phyloP scores from a whole-genome alignment of 1,284 basidiomycete genomes.

The Leccinum ponderosum region DNA sequence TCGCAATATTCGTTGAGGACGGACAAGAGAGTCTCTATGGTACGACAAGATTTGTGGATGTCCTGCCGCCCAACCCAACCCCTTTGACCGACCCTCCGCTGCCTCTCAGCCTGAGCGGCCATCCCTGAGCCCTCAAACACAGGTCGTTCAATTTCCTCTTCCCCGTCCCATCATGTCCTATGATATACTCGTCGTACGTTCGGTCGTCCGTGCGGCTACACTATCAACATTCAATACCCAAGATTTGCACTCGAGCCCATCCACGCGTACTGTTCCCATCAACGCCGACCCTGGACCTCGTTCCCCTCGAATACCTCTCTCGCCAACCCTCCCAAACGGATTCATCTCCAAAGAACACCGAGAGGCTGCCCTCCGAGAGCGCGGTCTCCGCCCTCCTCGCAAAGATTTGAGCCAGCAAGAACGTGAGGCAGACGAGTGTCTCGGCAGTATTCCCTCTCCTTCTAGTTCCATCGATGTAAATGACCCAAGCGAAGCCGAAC shows the following conservation, averaged over 20 bases:
- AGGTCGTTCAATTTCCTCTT: conserved; percentile 20
- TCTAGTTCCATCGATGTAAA: background rate
- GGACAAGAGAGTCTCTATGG: conserved; percentile 65
- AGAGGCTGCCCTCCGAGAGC: conserved; percentile 54
- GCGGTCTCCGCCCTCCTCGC: conserved; percentile 49
- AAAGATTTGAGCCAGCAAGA: conserved; percentile 52
- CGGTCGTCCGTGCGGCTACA: too few relatives aligned
- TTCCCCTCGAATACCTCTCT: background rate
- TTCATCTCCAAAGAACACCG: conserved; percentile 31
- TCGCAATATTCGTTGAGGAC: conserved; percentile 74
- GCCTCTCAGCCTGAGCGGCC: background rate
- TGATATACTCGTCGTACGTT: background rate
- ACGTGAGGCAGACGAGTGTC: conserved; percentile 41
- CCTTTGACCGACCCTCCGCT: conserved; percentile 1
- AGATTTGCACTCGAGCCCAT: conserved; percentile 11
- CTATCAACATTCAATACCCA: background rate
- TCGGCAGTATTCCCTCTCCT: conserved; percentile 33
- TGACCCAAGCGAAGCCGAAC: conserved; percentile 44
- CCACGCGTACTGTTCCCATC: conserved; percentile 11
- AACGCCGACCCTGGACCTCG: conserved; percentile 4
- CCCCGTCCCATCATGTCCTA: background rate
- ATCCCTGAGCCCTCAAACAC: background rate
- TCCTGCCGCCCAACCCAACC: conserved; percentile 54
- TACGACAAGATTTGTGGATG: conserved; percentile 77
- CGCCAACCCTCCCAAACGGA: conserved; percentile 24